A percentile compares a stretch with the other conserved stretches of the same genome.
Conservation (phyloP, 163 green algal species). For the Scenedesmus sp. region DNA sequence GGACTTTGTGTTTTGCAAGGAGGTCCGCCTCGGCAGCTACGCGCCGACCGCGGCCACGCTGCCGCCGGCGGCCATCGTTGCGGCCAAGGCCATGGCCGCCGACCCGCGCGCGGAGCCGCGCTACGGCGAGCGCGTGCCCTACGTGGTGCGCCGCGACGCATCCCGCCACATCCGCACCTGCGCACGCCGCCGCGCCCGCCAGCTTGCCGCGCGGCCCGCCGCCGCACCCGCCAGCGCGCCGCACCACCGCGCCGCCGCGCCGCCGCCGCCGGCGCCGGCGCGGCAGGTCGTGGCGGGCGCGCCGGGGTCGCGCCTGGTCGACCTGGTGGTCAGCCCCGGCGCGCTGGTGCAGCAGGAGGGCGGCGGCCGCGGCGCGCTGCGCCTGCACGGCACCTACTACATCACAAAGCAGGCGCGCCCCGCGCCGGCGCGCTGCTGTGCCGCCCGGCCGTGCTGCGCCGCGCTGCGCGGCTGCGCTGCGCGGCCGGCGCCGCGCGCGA, state of each 20-base stretch:
- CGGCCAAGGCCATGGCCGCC: constrained; percentile 78
- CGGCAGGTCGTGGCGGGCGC: constrained; percentile 79
- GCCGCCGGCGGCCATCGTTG: constrained; percentile 93
- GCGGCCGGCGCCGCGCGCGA: no score
- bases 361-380: constrained; percentile 49
- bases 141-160: constrained; percentile 71
- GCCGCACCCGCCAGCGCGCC: no score
- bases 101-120: constrained; percentile 92
- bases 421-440: neutral
- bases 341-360: constrained; percentile 68
- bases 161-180: no score
- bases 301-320: constrained; percentile 76
- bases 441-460: neutral
- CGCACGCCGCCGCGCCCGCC: no score
- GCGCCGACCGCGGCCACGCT: constrained; percentile 57
- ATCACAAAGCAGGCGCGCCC: constrained; percentile 85
- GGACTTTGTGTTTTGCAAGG: constrained; percentile 94
- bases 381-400: constrained; percentile 94
- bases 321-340: constrained; percentile 82
- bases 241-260: no score
- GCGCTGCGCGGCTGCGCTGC: no score
- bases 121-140: constrained; percentile 91
- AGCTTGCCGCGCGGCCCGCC: no score
- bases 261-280: neutral
- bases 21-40: constrained; percentile 93